Base-by-base conservation (phyloP, 1,139 yeast genomes). In the Taphrina flavorubra region DNA sequence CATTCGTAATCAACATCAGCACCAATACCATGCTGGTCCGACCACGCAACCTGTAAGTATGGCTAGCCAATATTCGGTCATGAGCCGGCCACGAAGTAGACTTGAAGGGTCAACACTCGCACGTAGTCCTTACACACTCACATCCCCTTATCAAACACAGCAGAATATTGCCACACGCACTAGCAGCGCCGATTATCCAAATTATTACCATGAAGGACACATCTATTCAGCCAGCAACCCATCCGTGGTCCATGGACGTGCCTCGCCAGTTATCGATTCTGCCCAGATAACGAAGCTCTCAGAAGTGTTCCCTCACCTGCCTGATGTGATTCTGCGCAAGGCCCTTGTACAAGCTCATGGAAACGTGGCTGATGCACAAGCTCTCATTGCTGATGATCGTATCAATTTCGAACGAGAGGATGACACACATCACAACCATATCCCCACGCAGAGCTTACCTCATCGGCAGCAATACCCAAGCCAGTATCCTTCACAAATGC, bases 301-400 rank as follows among this genome's bases (percentile, higher is more conserved):
- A n/a, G 67, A 46, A 18, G 59, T 63, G 13, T 63, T 63, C 20
- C 67, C 67, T 20, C 55, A 63, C 16, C 37, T 63, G 40, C 67
- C 67, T 11, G 51, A 56, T 18, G 51, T 40, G 11, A 46, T 63
- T 40, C n/a, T 63, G n/a, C 51, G 51, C 4, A 56, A 53, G 40
- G 67, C 67, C 6, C 67, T 63, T 10, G 39, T 36, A 7, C 61
- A 55, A 14, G 44, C 55, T 16, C 67, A 55, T 34, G 67, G 67
- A 7, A 46, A 63, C 20, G 59, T 55, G 39, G 61, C 44, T 14
- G 67, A 63, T 18, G 67, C 67, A 1, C 59, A 56, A 11, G 67
- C 67, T 6, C 42, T 63, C 11, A 46, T 63, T 2, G 67, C 56
- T 18, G 67, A 63, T 18, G 53, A 58, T 46, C 62, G 62, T 8